Base-by-base conservation (phyloP, 306 rosid genomes). In the Oxytropis ochrocephala region DNA sequence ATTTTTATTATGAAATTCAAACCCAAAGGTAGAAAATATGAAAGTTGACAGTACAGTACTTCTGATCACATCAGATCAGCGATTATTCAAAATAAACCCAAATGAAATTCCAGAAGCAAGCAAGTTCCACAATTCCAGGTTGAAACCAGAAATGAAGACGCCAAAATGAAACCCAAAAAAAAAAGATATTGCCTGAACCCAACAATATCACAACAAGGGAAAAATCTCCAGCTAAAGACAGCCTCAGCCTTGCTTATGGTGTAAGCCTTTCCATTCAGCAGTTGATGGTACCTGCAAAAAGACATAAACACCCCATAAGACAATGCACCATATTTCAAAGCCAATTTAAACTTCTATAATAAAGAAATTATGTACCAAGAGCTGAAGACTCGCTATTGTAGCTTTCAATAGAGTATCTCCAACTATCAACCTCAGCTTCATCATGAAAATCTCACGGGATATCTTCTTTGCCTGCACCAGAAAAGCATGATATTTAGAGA, bases 351-450 rank as follows among this genome's bases (percentile, higher is more conserved):
- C 11, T 27, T 27, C 7, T 11, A 61, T 11, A 64, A 41, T 56
- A 29, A 2, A 18, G 14, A 61, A 2, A 16, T 5, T 35, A 0
- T 8, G 48, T 78, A 90, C 98, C 97, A 82, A 74, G 78, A 64
- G 50, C 13, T 80, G 87, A 78, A 86, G 91, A 72, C 51, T 75
- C 1, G 80, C 62, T 72, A 93, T 78, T 12, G 91, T 78, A 62
- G 84, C 53, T 85, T 87, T 82, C 88, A 93, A 60, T 39, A 93
- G 72, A 64, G 64, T 16, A 76, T 93, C 97, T 78, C 98, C 98
- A 74, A 85, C 96, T 49, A 75, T 78, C 64, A 78, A 67, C 78
- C 96, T 88, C 89, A 93, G 65, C 82, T 72, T 80, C 79, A 69
- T 82, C 58, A 93, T 76, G 61, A 93, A 93, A 72, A 79, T 89